These are phyloP conservation scores for Fusarium anthophilum DNA, from an alignment of 2,329 filamentous ascomycete species.

Conservation along the genomic window DNA sequence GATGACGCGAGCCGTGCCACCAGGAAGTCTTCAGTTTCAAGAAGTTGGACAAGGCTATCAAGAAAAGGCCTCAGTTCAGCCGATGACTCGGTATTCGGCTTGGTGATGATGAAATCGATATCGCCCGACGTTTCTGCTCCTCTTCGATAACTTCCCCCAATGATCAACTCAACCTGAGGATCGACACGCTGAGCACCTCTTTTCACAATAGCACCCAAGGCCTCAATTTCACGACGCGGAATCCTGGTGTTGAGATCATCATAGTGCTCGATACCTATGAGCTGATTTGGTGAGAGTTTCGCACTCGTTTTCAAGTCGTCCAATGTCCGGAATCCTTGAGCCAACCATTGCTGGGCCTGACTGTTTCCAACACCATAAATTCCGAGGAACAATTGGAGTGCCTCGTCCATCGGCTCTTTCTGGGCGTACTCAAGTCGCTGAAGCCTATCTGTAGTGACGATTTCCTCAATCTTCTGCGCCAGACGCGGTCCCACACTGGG, in stretches of 20 bases:
- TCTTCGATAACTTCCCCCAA: constrained; percentile 86
- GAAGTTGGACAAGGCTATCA: constrained; percentile 66
- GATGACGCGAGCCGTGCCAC: constrained; percentile 73
- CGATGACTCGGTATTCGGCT: constrained; percentile 62
- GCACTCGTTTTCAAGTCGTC: constrained; percentile 73
- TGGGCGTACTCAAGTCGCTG: constrained; percentile 76
- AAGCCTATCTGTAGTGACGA: constrained; percentile 77
- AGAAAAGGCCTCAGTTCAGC: constrained; percentile 70
- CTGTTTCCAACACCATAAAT: constrained; percentile 81
- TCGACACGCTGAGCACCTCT: constrained; percentile 69
- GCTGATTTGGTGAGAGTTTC: constrained; percentile 74
- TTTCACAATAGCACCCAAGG: constrained; percentile 72
- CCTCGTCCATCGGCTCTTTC: constrained; percentile 70
- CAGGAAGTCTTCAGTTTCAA: constrained; percentile 73
- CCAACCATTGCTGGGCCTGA: constrained; percentile 79
- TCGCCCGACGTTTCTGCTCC: constrained; percentile 80
- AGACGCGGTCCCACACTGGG: constrained; percentile 76
- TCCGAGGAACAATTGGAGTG: constrained; percentile 75
- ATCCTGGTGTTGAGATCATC: constrained; percentile 83
- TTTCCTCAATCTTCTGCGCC: constrained; percentile 89
- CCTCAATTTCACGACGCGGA: constrained; percentile 77
- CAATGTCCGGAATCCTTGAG: constrained; percentile 77
- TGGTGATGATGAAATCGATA: constrained; percentile 86
- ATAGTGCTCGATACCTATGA: constrained; percentile 81
- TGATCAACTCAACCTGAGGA: constrained; percentile 71